Base-by-base conservation (phyloP, 2,329 filamentous ascomycete genomes). In the Penicillium rolfsii region DNA sequence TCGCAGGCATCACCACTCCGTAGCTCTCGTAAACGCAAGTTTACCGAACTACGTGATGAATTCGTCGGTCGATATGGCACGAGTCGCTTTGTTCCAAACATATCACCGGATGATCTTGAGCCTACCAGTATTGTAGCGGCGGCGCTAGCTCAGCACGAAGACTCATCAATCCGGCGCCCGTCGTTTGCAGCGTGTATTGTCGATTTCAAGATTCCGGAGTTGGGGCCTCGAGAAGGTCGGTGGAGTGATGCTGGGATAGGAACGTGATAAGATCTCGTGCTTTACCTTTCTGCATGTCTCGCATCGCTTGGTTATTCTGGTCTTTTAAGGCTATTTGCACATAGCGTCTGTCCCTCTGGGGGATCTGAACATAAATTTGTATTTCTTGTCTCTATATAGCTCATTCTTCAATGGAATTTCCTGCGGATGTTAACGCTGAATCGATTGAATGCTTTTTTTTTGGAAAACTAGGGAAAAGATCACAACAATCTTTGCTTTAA, bases 131-230 rank as follows among this genome's bases (percentile, higher is more conserved):
- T 24, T 7, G 49, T 57, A 14, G 40, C 60, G 22, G 26, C 58
- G 7, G 50, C 52, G 16, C n/a, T 36, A 28, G 22, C 30, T 12
- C 35, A 52, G 30, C 33, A 30, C 11, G 48, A 59, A 5, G 53
- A 60, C 22, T 38, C 59, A 1, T 50, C 64, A 2, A 57, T 63
- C 14, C 67, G 70, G 3, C 71, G 71, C 12, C 62, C 72, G 1
- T 76, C 74, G 2, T 76, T 76, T 50, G 73, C 73, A 0, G 74
- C 74, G 46, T 75, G 73, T 57, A 75, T 76, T 50, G 70, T 76
- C 60, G 74, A 76, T 53, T 69, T 77, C 56, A 74, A 71, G 45
- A 74, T 76, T 19, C 73, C 75, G 8, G 70, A 73, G 26, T 61
- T 73, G 4, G 66, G 69, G 12, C 28, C 59, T 3, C 59, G 70